Evolutionary conservation across 768 basidiomycete species (phyloP), one percentile per base, ranked within the genome.

Genomic region (Solioccasus polychromus): DNA sequence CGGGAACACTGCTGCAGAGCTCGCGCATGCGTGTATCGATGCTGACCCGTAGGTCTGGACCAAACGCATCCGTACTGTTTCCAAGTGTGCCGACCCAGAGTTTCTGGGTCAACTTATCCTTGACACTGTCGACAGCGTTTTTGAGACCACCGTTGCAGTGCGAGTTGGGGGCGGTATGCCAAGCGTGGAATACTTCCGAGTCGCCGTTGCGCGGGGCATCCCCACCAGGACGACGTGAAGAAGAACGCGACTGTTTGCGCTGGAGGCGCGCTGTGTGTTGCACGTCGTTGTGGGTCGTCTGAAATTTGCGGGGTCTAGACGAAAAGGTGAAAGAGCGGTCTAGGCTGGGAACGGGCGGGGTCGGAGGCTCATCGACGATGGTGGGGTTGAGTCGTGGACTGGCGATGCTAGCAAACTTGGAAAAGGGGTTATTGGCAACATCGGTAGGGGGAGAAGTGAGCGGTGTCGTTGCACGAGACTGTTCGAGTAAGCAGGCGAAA

Each of bases 111-210:
- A 85, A 69, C 10, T 76, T 62, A 15, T 66, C 73, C 31, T 75
- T 72, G 39, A 89, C 78, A 54, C 83, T 85, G 25, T 81, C 77
- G 4, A 93, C 62, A 17, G 90, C 90, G 51, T 93, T 93, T 59
- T 85, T 85, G 39, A 92, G 71, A 9, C 90, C 90, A 14, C 88
- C 88, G 53, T 92, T 92, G 55, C 85, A 82, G 53, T 85, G 86
- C 0, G 80, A 73, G 57, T 89, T 91, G n/a, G 71, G 68, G 9
- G 74, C 73, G 26, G 77, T 64, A 45, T 79, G 71, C 69, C 70
- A 80, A 8, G 68, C 57, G 20, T 58, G 55, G 51, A 32, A 32
- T 8, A 15, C 55, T 57, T 9, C 50, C 56, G 39, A 60, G 54
- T 9, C 35, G 1, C 0, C 57, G 45, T 15, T 53, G 55, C 12